Evolutionary conservation across 768 basidiomycete species (phyloP), one percentile per base, ranked within the genome.

Genomic region (Cyclocybe aegerita): DNA sequence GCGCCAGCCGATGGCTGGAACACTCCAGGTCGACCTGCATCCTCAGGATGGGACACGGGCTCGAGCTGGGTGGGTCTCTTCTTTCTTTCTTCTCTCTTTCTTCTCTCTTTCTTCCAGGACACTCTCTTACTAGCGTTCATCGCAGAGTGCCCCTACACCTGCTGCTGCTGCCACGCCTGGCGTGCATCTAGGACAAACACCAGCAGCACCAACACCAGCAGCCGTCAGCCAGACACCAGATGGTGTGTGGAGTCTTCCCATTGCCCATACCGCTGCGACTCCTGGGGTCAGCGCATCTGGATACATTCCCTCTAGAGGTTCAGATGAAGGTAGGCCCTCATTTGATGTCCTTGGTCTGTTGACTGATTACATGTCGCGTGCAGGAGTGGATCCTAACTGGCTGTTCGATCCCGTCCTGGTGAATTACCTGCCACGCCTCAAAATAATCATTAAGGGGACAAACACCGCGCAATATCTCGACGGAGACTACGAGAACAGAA

Each of bases 91-190:
- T 45, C 33, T 51, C 44, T 9, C 45, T 33, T 38, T 46, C 29
- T 33, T 39, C 42, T 38, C 7, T 32, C 17, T 31, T 33, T 38
- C 32, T 46, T 43, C 43, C 9, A 37, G n/a, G 29, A 29, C 37
- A 23, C 29, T 17, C 29, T 39, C 23, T 40, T 45, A n/a, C 38
- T 39, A 9, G 23, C 52, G 11, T 52, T 39, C 45, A 8, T 36
- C 44, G 37, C 45, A 77, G 73, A 71, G 76, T 43, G 79, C 80
- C 4, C 79, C 81, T 4, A 83, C 81, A 12, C 82, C 81, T 12
- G 76, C 72, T 42, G 72, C 74, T 30, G 74, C 70, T 31, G 64
- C 71, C 16, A 78, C 79, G 2, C 77, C 78, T 43, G 71, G 65
- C 17, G 62, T 65, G 43, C 61, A 60, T 17, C 48, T 60, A 34